Percentiles rank a stretch among this genome's conserved stretches.
Evolutionary conservation across 108 stramenopile species (phyloP).

Genomic region (Pseudonitzschia delicatissima): DNA sequence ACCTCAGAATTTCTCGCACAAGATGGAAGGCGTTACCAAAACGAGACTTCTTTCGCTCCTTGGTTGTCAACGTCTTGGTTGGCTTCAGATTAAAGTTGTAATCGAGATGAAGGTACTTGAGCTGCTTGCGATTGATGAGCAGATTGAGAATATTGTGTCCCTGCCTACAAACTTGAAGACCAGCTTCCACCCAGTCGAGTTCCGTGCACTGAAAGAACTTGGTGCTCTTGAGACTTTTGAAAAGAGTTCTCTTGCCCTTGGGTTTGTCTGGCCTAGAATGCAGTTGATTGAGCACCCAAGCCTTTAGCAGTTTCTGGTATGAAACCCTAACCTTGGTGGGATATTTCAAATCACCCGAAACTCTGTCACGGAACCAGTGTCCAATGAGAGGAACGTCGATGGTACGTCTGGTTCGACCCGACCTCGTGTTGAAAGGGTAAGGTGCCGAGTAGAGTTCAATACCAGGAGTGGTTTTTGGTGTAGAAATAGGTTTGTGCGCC

Average conservation of each 20-base stretch:
- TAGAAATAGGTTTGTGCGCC: conserved; percentile 55
- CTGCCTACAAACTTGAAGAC: conserved; percentile 96
- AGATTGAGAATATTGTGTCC: conserved; percentile 99
- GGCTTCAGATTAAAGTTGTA: conserved; percentile 99
- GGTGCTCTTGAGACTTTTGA: conserved; percentile 96
- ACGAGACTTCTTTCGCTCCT: conserved; percentile 98
- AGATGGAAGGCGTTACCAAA: conserved; percentile 98
- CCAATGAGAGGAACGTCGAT: conserved; percentile 97
- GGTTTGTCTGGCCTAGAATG: conserved; percentile 87
- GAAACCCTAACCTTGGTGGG: conserved; percentile 98
- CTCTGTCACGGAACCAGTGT: conserved; percentile 90
- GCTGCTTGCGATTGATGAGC: conserved; percentile 97
- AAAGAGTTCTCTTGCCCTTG: conserved; percentile 89
- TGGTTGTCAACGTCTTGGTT: conserved; percentile 99
- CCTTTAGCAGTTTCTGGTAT: conserved; percentile 98
- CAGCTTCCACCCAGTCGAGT: conserved; percentile 99
- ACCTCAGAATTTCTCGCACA: conserved; percentile 95
- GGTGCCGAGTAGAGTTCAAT: conserved; percentile 97
- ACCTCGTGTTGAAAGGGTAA: conserved; percentile 91
- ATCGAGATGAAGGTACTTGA: conserved; percentile 99
- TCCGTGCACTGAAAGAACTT: conserved; percentile 99
- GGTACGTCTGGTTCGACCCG: conserved; percentile 91
- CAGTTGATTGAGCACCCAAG: conserved; percentile 95
- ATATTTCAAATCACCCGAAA: conserved; percentile 86
- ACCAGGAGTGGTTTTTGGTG: conserved; percentile 77